Evolutionary conservation across 192 early-diverging fungal genomes (phyloP), one percentile per base, ranked within the genome.

Genomic region (Dissophora globulifera): DNA sequence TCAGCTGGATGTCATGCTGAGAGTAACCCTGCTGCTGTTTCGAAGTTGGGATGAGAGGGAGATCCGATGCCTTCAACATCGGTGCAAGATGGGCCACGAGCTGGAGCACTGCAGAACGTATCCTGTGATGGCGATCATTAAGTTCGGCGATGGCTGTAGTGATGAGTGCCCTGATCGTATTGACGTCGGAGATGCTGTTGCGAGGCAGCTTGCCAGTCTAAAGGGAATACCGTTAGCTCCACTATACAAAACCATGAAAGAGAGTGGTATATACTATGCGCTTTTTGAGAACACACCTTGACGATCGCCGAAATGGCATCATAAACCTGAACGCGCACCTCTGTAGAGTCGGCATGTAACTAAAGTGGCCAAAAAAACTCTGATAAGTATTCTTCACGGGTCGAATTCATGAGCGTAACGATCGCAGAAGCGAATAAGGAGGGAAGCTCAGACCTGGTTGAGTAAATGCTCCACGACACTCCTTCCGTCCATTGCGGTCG

Each of bases 41-140:
- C 38, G 9, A 11, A 5, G 32, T 30, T 9, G 48, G 16, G 10
- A 40, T 19, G 15, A 19, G n/a, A 41, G 53, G 23, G 4, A 35
- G 19, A 43, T 74, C 54, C 0, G 53, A 35, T 15, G 26, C 35
- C 11, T 45, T 61, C 7, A 83, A 46, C 1, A 83, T 53, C 4
- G 78, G 78, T 25, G 81, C 66, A 38, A 86, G 46, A 1, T 76
- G 60, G 6, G 86, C 68, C 4, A 88, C 51, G 26, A 88, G 65
- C 1, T 78, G 55, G 11, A 88, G 62, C 30, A 79, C 80, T 2
- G 68, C 72, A 7, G 83, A 74, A 26, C 83, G 78, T 22, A 88
- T 75, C 53, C 82, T 66, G 50, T 83, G 72, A 54, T 88, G 84
- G 10, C 78, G 65, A 47, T 86, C 81, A 7, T 67, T 74, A 16